Base-by-base conservation (phyloP, 1,284 basidiomycete species). In the Ganoderma boninense region DNA sequence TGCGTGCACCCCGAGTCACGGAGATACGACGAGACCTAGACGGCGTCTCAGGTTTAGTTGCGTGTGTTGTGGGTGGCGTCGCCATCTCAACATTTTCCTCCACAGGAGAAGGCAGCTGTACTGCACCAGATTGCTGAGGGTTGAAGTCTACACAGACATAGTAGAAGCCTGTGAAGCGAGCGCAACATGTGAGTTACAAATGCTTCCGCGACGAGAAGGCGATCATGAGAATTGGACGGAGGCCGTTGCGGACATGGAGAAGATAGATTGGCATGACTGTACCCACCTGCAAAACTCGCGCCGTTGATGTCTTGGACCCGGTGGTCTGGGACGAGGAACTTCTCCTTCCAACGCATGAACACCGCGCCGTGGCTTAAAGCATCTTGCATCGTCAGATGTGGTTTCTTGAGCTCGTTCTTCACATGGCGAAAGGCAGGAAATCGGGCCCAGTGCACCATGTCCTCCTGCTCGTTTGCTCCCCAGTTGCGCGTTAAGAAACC, bases 291-390 rank as follows among this genome's bases (percentile, higher is more conserved):
- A 83, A 97, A 99, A 79, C 94, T 96, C 5, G 97, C 97, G 40
- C 97, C 97, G 77, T 91, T 96, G 80, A 99, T 98, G 81, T 97
- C 96, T 79, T 95, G 91, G 61, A 97, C 95, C 69, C 92, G 89
- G 82, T 97, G 95, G 80, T 97, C 95, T 11, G 97, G 97, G 16
- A 98, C 95, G 69, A 99, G 84, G 81, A 98, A 98, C 77, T 92
- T 89, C 82, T 99, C 97, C 83, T 99, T 99, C 94, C 97, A 98
- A 70, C 97, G 87, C 93, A 99, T 96, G 80, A 98, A 99, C 35
- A 94, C 90, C 26, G 91, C 91, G 6, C 91, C 90, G 57, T 90
- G 87, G 77, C 92, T 90, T 18, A 74, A 62, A 35, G 89, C 85
- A 74, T 93, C 93, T 70, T 90, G 85, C 77, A 96, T 90, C 35